Evolutionary conservation across 2,329 filamentous ascomycete species (phyloP).

Genomic region (Beauveria bassiana): DNA sequence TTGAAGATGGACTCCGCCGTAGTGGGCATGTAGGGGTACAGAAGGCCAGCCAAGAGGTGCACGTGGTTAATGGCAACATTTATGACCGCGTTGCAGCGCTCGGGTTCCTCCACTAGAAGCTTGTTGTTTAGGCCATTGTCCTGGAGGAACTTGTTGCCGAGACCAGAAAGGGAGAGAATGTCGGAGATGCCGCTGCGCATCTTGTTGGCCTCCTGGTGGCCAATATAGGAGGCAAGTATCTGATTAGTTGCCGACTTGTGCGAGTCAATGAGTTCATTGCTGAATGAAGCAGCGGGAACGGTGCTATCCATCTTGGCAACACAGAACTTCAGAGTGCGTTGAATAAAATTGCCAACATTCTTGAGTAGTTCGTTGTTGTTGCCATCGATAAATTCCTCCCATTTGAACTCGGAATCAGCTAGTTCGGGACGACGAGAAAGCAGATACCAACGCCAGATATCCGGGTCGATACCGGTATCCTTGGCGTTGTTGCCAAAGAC

Average conservation of each 20-base stretch:
- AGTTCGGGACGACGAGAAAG: conserved; percentile 79
- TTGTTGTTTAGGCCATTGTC: conserved; percentile 47
- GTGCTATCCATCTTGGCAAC: conserved; percentile 66
- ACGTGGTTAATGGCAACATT: conserved; percentile 78
- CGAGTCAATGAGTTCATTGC: conserved; percentile 44
- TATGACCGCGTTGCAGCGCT: conserved; percentile 51
- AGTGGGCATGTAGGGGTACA: conserved; percentile 80
- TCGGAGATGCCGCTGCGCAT: conserved; percentile 59
- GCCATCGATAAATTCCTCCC: conserved; percentile 70
- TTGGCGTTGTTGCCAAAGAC: conserved; percentile 88
- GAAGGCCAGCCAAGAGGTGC: conserved; percentile 69
- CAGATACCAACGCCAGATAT: conserved; percentile 93
- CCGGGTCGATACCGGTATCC: conserved; percentile 73
- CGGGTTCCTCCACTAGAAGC: conserved; percentile 45
- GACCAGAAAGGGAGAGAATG: conserved; percentile 58
- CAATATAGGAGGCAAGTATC: conserved; percentile 58
- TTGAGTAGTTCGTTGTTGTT: conserved; percentile 87
- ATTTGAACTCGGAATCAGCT: conserved; percentile 83
- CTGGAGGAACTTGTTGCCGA: conserved; percentile 44
- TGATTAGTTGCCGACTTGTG: conserved; percentile 57
- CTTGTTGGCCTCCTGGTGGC: conserved; percentile 62
- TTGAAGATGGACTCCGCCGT: conserved; percentile 66
- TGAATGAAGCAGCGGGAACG: conserved; percentile 54
- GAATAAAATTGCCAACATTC: conserved; percentile 68
- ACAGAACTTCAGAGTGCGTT: conserved; percentile 67